A percentile compares a stretch with the other conserved stretches of the same genome.
These are phyloP conservation scores for Oidiodendron maius DNA, from an alignment of 495 filamentous ascomycete species.

Conservation along the genomic window DNA sequence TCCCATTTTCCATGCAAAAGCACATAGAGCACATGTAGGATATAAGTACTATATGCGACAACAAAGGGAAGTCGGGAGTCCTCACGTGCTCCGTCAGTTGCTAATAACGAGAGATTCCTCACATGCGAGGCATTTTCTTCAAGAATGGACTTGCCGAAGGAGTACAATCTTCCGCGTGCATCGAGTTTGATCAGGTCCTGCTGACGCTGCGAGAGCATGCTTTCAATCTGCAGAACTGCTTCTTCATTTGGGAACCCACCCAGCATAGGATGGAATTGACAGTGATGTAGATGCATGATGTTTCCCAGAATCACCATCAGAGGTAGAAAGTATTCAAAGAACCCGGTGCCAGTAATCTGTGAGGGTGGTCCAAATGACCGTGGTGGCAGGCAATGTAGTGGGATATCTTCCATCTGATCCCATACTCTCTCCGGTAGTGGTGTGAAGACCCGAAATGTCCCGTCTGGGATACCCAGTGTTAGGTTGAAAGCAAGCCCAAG, in stretches of 20 bases:
- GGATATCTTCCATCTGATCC: constrained; percentile 78
- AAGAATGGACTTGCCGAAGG: neutral
- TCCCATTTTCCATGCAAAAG: constrained; percentile 86
- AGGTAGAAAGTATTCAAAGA: constrained; percentile 84
- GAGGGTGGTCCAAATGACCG: constrained; percentile 55
- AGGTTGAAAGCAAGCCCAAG: constrained; percentile 44
- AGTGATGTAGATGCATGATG: constrained; percentile 82
- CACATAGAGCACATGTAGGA: constrained; percentile 82
- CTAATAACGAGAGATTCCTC: too few species aligned
- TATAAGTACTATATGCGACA: constrained; percentile 35
- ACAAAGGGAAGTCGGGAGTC: constrained; percentile 44
- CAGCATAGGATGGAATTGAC: constrained; percentile 76
- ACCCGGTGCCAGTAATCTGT: constrained; percentile 75
- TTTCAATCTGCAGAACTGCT: constrained; percentile 26
- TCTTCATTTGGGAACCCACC: constrained; percentile 37
- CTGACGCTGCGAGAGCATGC: neutral
- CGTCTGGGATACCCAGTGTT: constrained; percentile 38
- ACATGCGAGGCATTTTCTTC: constrained; percentile 24
- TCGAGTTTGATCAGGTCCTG: neutral
- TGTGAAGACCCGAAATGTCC: constrained; percentile 54
- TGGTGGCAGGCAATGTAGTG: constrained; percentile 54
- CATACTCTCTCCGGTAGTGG: constrained; percentile 82
- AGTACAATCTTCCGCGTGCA: neutral
- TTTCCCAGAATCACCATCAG: constrained; percentile 86
- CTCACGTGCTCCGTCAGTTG: too few species aligned